Base-by-base conservation (phyloP, 2,329 filamentous ascomycete species). In the Alternaria solani region DNA sequence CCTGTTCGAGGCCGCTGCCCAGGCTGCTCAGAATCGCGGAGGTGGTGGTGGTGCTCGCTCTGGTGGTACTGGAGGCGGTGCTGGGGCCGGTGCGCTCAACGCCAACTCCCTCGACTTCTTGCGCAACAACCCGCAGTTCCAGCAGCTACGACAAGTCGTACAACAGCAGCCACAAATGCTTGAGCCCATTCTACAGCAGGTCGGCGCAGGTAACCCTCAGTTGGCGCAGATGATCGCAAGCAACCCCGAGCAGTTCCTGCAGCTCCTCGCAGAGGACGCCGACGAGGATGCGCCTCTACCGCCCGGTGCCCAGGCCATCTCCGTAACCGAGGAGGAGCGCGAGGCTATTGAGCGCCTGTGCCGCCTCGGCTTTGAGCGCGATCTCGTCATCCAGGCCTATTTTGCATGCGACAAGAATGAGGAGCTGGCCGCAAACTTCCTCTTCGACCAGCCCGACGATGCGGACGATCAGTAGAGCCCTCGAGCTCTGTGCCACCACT, bases 351-450 rank as follows among this genome's bases (percentile, higher is more conserved):
- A 99, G 83, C 88, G 95, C 78, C 85, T 99, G 75, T 97, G 93
- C 82, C 91, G 91, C 65, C 89, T 99, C 44, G 95, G 95, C 36
- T 99, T 99, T 78, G 89, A 94, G 72, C 89, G 94, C 61, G 93
- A 98, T 71, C 88, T 93, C 71, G 95, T 95, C 52, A 97, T 98
- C 69, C 94, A 99, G 82, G 95, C 95, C 26, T 99, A 98, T 82
- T 99, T 99, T 78, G 95, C 95, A 34, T 99, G 95, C 80, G 95
- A 99, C 81, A 99, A 98, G 87, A 98, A 99, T 79, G 95, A 99
- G 82, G 95, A 99, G 81, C 86, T 99, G 52, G 95, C 95, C 0
- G 95, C 95, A 66, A 99, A 99, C 82, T 98, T 97, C 81, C 85
- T 99, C 61, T 99, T 99, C 76, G 95, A 99, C 73, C 93, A 98